These are phyloP conservation scores for Detonula confervacea DNA, from an alignment of 352 stramenopile species.

Conservation along the genomic window DNA sequence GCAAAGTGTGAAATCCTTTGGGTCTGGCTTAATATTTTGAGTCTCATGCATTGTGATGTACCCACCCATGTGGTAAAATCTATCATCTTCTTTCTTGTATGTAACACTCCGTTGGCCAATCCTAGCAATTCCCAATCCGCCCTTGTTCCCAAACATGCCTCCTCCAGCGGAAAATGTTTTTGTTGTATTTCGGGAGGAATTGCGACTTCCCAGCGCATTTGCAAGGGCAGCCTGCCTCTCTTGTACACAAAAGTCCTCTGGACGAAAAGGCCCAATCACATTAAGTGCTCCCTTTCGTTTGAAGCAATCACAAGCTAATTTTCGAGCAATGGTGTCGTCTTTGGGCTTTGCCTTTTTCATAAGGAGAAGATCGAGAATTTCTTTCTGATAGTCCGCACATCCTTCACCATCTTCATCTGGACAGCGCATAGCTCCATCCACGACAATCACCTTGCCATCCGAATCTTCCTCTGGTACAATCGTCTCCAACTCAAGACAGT, in stretches of 20 bases:
- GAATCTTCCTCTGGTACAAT: conserved; percentile 13
- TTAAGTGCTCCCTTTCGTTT: conserved; percentile 15
- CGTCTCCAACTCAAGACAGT: conserved; percentile 22
- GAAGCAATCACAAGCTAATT: conserved; percentile 33
- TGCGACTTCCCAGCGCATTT: conserved; percentile 18
- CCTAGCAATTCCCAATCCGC: background rate
- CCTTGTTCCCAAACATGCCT: background rate
- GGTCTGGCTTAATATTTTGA: conserved; percentile 45
- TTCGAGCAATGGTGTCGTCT: conserved; percentile 15
- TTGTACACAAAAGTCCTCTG: conserved; percentile 29
- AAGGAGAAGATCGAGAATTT: conserved; percentile 29
- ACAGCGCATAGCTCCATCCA: conserved; percentile 46
- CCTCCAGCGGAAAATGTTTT: conserved; percentile 20
- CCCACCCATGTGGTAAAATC: conserved; percentile 23
- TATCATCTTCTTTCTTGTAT: conserved; percentile 36
- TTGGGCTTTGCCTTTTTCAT: background rate
- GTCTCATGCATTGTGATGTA: conserved; percentile 20
- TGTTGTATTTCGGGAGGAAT: conserved; percentile 13
- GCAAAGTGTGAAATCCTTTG: conserved; percentile 26
- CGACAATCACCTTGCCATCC: conserved; percentile 20
- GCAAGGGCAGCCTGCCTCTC: conserved; percentile 21
- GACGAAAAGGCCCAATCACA: conserved; percentile 33
- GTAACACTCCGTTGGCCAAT: conserved; percentile 32
- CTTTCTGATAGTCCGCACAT: conserved; percentile 27
- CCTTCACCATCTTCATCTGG: conserved; percentile 46